Base-by-base conservation (phyloP, 2,329 filamentous ascomycete genomes). In the Mycosphaerella sp. region DNA sequence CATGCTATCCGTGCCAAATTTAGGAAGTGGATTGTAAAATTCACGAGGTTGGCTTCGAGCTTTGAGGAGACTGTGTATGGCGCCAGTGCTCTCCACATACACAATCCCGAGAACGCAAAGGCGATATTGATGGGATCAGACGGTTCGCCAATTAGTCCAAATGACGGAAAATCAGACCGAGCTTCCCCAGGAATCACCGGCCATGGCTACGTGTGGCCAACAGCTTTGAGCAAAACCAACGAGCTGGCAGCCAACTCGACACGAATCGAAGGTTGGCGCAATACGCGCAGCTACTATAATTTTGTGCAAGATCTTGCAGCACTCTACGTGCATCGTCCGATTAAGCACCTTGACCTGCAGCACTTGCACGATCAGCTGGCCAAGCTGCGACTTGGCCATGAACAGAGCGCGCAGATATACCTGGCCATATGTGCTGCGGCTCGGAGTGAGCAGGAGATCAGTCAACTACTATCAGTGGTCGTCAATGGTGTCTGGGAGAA, bases 21-120 rank as follows among this genome's bases (percentile, higher is more conserved):
- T 87, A 83, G 91, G 14, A 87, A 89, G 57, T 98, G 93, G 84
- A 85, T 97, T n/a, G 78, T 86, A 53, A 93, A 91, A 69, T 97
- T 98, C 67, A 93, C 90, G 0, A 84, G 93, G 45, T 86, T 98
- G 45, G 85, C 93, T 1, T 89, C 93, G 1, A 89, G 91, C 10
- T 97, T 97, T 62, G 93, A 98, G 69, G 93, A 98, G 72, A 86
- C 82, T 36, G 93, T 98, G 3, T 98, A 95, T 66, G 95, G 93
- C 29, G 89, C 89, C 10, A 95, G 88, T 55, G 89, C 91, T 34
- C 77, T 98, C 34, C 89, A 91, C 66, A 89, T 95, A 55, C 73
- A 76, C 40, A 40, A 61, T 40, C 59, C 51, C 8, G 80, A 80
- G 10, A 59, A 53, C 40, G 53, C 56, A 3, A 53, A 59, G 42